These are phyloP conservation scores for Aspergillus mulundensis DNA, from an alignment of 495 filamentous ascomycete genomes.

Conservation along the genomic window DNA sequence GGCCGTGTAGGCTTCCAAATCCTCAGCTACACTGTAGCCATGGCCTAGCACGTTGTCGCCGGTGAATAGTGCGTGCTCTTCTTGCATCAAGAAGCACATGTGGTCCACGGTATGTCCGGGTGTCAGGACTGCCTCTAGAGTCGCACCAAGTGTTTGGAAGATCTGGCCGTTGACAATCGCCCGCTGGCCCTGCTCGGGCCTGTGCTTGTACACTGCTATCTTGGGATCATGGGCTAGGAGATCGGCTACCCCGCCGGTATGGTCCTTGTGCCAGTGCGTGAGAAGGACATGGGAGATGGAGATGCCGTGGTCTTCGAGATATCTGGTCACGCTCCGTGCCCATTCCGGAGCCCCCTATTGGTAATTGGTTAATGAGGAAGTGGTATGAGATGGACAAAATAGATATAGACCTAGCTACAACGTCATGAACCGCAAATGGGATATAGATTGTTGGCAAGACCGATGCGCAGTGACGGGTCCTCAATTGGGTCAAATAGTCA, in stretches of 20 bases:
- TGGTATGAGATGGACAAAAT: too few species aligned
- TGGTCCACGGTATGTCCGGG: slow-evolving; percentile 44
- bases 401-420: too few species aligned
- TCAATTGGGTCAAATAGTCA: too few species aligned
- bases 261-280: slow-evolving; percentile 86
- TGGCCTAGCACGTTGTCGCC: slow-evolving; percentile 63
- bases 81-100: slow-evolving; percentile 44
- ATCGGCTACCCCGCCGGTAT: slow-evolving; percentile 64
- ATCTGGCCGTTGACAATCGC: slow-evolving; percentile 36
- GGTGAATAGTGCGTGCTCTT: slow-evolving; percentile 77
- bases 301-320: slow-evolving; percentile 30
- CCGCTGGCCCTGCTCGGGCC: slow-evolving; percentile 44
- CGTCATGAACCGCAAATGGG: too few species aligned
- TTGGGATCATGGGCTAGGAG: slow-evolving; percentile 51
- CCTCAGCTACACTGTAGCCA: slow-evolving; percentile 18
- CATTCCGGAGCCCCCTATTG: slow-evolving; percentile 17
- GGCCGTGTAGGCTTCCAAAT: slow-evolving; percentile 3
- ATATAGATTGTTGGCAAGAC: too few species aligned
- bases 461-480: too few species aligned
- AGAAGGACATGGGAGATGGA: slow-evolving; percentile 56
- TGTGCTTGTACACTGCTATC: slow-evolving; percentile 40
- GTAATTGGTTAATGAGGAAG: neutral
- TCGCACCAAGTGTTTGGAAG: slow-evolving; percentile 38
- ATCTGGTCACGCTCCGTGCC: slow-evolving; percentile 20
- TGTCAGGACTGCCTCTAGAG: slow-evolving; percentile 32